Conservation (phyloP, 148 eudicot genomes). For the Spergularia bocconei region DNA sequence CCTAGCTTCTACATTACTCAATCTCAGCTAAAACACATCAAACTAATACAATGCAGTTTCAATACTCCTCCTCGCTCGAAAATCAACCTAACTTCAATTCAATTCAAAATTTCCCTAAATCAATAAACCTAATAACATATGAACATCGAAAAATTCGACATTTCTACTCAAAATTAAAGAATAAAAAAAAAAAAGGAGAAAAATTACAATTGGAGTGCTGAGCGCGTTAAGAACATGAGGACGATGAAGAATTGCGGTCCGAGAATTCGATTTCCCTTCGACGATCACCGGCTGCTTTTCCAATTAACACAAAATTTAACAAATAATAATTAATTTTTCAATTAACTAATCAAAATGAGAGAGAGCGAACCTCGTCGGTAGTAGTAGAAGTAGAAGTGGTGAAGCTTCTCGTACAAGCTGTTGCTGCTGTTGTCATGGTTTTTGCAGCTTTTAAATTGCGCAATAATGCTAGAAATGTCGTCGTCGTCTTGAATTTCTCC, state of each 20-base stretch:
- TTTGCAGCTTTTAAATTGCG: not conserved
- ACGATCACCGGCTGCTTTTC: conserved; percentile 43
- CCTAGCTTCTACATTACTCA: not conserved
- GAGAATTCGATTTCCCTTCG: conserved; percentile 53
- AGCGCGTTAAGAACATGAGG: conserved; percentile 66
- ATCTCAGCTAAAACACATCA: not conserved
- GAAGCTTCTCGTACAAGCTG: not conserved
- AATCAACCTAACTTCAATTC: conserved; percentile 1
- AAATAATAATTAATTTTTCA: no score
- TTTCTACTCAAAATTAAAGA: not conserved
- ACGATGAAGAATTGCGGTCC: conserved; percentile 73
- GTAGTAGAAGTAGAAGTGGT: conserved; percentile 6
- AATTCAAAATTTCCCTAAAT: not conserved
- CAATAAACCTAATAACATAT: conserved; percentile 1
- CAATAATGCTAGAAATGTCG: conserved; percentile 23
- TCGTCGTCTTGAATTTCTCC: conserved; percentile 27
- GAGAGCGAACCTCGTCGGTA: conserved; percentile 23
- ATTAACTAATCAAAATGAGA: not conserved
- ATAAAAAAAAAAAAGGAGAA: not conserved
- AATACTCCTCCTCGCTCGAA: not conserved
- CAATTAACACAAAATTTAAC: not conserved
- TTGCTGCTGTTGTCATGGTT: not conserved
- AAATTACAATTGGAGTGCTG: conserved; percentile 48
- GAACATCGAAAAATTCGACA: not conserved
- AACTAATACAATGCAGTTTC: not conserved